Evolutionary conservation across 352 stramenopile species (phyloP).

Genomic region (Sclerospora graminicola): DNA sequence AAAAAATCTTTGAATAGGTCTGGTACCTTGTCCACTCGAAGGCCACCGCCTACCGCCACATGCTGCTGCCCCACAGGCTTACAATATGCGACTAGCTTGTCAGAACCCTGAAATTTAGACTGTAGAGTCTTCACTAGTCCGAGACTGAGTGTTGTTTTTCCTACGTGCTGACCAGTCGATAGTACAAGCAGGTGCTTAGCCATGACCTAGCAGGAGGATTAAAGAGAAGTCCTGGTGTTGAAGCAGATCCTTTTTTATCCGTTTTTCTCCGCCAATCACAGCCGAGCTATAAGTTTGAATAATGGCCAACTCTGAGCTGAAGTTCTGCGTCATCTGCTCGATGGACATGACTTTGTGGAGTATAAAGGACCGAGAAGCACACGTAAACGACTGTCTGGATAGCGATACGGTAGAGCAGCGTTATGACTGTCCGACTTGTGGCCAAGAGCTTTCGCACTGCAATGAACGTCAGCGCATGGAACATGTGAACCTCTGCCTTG

Average conservation of each 20-base stretch:
- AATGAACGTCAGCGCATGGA: constrained; percentile 52
- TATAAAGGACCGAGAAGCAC: constrained; percentile 37
- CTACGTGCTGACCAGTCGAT: constrained; percentile 94
- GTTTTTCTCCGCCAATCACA: too few relatives aligned
- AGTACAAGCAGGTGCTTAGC: constrained; percentile 76
- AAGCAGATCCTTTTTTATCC: too few relatives aligned
- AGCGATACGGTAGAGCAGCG: constrained; percentile 9
- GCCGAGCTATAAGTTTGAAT: too few relatives aligned
- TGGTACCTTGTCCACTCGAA: constrained; percentile 84
- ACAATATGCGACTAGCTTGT: constrained; percentile 83
- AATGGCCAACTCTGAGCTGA: constrained; percentile 3
- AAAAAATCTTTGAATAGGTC: neutral
- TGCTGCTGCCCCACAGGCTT: constrained; percentile 96
- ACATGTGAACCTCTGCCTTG: constrained; percentile 65
- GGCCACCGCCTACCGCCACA: constrained; percentile 60
- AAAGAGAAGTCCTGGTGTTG: too few relatives aligned
- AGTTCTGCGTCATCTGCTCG: constrained; percentile 49
- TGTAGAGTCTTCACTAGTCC: constrained; percentile 91
- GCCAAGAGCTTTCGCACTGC: constrained; percentile 44
- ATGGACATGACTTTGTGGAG: constrained; percentile 42
- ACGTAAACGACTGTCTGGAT: constrained; percentile 77
- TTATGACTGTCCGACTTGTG: constrained; percentile 49
- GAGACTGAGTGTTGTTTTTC: constrained; percentile 95
- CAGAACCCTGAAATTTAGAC: constrained; percentile 69
- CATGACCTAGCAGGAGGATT: too few relatives aligned